These are phyloP conservation scores for Xylaria venustula DNA, from an alignment of 495 filamentous ascomycete genomes.

Conservation along the genomic window DNA sequence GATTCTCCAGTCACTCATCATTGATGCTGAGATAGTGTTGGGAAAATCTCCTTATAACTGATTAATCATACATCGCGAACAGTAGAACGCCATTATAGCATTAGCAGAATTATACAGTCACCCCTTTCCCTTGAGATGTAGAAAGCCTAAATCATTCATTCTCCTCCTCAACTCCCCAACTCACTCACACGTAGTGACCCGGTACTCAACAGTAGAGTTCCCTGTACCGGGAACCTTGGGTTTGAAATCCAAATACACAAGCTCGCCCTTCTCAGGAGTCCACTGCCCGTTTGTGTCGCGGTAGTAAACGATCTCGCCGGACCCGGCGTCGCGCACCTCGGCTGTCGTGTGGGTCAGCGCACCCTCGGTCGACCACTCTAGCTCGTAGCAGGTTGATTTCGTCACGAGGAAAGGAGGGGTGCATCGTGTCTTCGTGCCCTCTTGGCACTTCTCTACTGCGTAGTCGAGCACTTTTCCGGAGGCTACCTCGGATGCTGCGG, in stretches of 20 bases:
- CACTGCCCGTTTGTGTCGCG: slow-evolving; percentile 41
- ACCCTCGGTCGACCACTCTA: slow-evolving; percentile 38
- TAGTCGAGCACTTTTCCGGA: slow-evolving; percentile 34
- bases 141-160: too few relatives aligned
- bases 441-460: slow-evolving; percentile 34
- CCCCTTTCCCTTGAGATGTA: too few relatives aligned
- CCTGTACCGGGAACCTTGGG: slow-evolving; percentile 39
- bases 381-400: slow-evolving; percentile 34
- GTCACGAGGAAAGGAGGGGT: slow-evolving; percentile 34
- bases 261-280: slow-evolving; percentile 36
- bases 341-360: slow-evolving; percentile 38
- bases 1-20: too few relatives aligned
- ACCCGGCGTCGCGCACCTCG: slow-evolving; percentile 38
- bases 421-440: slow-evolving; percentile 35
- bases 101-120: too few relatives aligned
- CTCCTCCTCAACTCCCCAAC: too few relatives aligned
- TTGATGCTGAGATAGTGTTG: too few relatives aligned
- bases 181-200: slow-evolving; percentile 30
- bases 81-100: too few relatives aligned
- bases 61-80: too few relatives aligned
- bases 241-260: slow-evolving; percentile 42
- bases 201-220: slow-evolving; percentile 38
- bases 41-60: too few relatives aligned
- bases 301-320: slow-evolving; percentile 38
- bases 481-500: slow-evolving; percentile 21